Conservation (phyloP, 177 flowering plant species). For the Tripterygium wilfordii region DNA sequence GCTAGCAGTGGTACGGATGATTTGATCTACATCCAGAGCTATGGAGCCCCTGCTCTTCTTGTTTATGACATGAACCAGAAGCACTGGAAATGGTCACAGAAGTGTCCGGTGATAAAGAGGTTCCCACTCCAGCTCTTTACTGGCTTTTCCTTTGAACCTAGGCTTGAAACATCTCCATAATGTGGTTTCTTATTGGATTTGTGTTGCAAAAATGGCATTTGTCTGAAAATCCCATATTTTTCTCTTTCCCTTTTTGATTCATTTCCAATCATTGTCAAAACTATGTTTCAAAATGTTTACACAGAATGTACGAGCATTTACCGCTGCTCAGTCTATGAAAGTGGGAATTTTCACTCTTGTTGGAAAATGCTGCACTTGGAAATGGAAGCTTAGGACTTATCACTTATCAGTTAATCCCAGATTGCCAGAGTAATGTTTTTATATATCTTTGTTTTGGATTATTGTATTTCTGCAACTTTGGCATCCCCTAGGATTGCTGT, state of each 20-base stretch:
- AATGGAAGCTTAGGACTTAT: too few species aligned
- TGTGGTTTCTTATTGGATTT: conserved; percentile 8
- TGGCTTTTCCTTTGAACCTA: conserved; percentile 68
- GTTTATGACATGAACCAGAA: conserved; percentile 39
- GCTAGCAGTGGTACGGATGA: conserved; percentile 60
- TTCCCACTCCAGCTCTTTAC: conserved; percentile 70
- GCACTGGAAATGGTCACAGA: conserved; percentile 70
- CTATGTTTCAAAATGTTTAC: conserved; percentile 2
- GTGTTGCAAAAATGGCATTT: conserved; percentile 1
- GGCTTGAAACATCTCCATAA: conserved; percentile 48
- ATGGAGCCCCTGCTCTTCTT: conserved; percentile 64
- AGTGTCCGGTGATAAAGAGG: conserved; percentile 58
- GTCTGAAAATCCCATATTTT: background rate
- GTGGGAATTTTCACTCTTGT: conserved; percentile 16
- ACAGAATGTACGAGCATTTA: conserved; percentile 16
- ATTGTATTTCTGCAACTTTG: too few species aligned
- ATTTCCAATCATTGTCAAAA: conserved; percentile 4
- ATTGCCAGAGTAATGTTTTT: too few species aligned
- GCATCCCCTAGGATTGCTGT: too few species aligned
- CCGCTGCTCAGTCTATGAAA: conserved; percentile 12
- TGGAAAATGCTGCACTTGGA: too few species aligned
- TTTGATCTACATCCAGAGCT: conserved; percentile 67
- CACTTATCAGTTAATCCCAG: too few species aligned
- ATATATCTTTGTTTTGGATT: too few species aligned
- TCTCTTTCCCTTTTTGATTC: background rate